phyloP scores from a whole-genome alignment of 129 eudicot species.

The Chrysanthemum makinoi region DNA sequence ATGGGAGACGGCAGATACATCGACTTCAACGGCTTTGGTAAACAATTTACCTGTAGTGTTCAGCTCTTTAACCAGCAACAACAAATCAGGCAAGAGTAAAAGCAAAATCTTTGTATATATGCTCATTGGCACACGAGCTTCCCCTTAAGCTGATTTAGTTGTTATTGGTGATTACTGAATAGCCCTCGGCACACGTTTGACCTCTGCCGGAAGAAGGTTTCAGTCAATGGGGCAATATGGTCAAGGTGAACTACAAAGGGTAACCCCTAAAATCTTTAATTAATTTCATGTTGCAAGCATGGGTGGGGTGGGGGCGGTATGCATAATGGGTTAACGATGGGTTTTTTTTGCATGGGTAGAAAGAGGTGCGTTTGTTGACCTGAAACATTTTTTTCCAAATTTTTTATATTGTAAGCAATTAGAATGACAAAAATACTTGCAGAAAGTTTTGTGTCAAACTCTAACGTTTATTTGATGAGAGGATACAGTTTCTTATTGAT shows the following conservation, averaged over 20 bases:
- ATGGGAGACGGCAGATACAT: slow-evolving; percentile 86
- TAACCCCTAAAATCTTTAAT: slow-evolving; percentile 35
- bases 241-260: slow-evolving; percentile 89
- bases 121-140: slow-evolving; percentile 13
- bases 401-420: too few relatives aligned
- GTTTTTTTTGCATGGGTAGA: too few relatives aligned
- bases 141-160: slow-evolving; percentile 24
- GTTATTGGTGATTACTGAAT: slow-evolving; percentile 33
- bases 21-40: slow-evolving; percentile 61
- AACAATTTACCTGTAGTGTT: slow-evolving; percentile 57
- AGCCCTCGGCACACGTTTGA: slow-evolving; percentile 88
- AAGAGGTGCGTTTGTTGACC: too few relatives aligned
- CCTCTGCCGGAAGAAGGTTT: slow-evolving; percentile 91
- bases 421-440: too few relatives aligned
- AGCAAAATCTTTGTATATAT: slow-evolving; percentile 18
- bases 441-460: too few relatives aligned
- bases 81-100: slow-evolving; percentile 67
- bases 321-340: too few relatives aligned
- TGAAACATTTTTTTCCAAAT: too few relatives aligned
- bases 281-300: slow-evolving; percentile 9
- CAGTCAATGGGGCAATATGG: slow-evolving; percentile 95
- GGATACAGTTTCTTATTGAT: neutral
- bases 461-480: too few relatives aligned
- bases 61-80: slow-evolving; percentile 44
- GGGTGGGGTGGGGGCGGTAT: too few relatives aligned